Percentiles rank a stretch among this genome's conserved stretches.
Evolutionary conservation across 208 protist genomes (phyloP).

Genomic region (Crithidia expoeki): DNA sequence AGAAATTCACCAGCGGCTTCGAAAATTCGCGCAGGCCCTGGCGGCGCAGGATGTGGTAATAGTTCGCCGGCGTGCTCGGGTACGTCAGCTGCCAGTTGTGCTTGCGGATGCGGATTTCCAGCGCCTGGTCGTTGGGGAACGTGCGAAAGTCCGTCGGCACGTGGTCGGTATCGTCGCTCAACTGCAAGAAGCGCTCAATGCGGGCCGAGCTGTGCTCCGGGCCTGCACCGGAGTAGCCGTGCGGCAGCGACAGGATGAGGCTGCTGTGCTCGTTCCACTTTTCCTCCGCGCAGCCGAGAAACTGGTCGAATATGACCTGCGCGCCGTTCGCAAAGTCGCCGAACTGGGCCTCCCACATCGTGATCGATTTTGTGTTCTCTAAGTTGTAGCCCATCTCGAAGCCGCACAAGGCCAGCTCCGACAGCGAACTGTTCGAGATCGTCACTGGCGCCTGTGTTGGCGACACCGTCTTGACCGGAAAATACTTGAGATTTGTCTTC

Average conservation of each 20-base stretch:
- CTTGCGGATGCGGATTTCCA: conserved; percentile 76
- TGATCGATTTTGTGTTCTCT: conserved; percentile 94
- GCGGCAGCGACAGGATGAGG: conserved; percentile 97
- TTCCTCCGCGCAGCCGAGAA: conserved; percentile 91
- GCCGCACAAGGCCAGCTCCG: conserved; percentile 97
- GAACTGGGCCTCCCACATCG: conserved; percentile 99
- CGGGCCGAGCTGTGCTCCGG: conserved; percentile 98
- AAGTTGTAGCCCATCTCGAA: conserved; percentile 97
- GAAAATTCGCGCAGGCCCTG: conserved; percentile 97
- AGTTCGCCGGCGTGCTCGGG: conserved; percentile 97
- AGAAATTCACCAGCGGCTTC: conserved; percentile 97
- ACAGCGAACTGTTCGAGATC: conserved; percentile 96
- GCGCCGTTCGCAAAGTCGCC: conserved; percentile 99
- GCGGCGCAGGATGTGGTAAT: conserved; percentile 98
- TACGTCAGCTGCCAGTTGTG: conserved; percentile 96
- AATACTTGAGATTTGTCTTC: conserved; percentile 90
- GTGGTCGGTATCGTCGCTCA: conserved; percentile 91
- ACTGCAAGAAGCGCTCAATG: conserved; percentile 98
- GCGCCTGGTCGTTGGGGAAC: conserved; percentile 60
- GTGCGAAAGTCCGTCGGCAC: conserved; percentile 75
- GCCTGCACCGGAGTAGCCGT: conserved; percentile 98
- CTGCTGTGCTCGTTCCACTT: conserved; percentile 97
- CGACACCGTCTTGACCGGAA: conserved; percentile 73
- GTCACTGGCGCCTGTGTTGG: conserved; percentile 86
- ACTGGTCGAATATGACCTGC: conserved; percentile 99